Evolutionary conservation across 345 rosid species (phyloP), one percentile per base, ranked within the genome.

Genomic region (Sapria himalayana): DNA sequence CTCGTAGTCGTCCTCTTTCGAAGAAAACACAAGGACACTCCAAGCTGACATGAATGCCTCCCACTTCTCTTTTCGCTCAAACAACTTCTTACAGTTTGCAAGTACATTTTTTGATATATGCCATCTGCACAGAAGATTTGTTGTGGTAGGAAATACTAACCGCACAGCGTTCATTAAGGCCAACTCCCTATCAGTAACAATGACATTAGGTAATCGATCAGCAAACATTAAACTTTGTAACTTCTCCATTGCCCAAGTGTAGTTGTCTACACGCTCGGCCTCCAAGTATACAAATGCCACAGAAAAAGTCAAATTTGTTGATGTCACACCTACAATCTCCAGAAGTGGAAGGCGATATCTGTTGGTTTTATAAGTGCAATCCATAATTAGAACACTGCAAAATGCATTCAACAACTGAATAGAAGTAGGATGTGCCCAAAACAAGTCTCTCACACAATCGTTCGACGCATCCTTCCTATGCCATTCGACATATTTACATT

Each of bases 241-340:
- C 29, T 45, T 49, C 15, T 49, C 45, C 53, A 49, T 29, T 5
- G 37, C 27, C 53, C 53, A 49, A 8, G 14, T 39, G 21, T 27
- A 49, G 19, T 49, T 49, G 29, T 49, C 53, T 9, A 32, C 45
- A 11, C 53, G 13, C 25, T 49, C 53, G 29, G 24, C 27, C 35
- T 37, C 53, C 27, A 49, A 33, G 24, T 37, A 49, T n/a, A 32
- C 53, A 38, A 49, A 49, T 19, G 53, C 53, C 37, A 49, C 22
- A 0, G 45, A 19, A 49, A 49, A 49, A 15, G 45, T 39, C 15
- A 48, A 25, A 24, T 48, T 39, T 0, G 52, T 48, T 19, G 46
- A 49, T 29, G 46, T 39, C 0, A 49, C 46, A 49, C 54, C 38
- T 21, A 39, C 20, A 19, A 49, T 49, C 31, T 49, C 54, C 35